Evolutionary conservation across 345 rosid genomes (phyloP), one percentile per base, ranked within the genome.

Genomic region (Citrus sinensis): DNA sequence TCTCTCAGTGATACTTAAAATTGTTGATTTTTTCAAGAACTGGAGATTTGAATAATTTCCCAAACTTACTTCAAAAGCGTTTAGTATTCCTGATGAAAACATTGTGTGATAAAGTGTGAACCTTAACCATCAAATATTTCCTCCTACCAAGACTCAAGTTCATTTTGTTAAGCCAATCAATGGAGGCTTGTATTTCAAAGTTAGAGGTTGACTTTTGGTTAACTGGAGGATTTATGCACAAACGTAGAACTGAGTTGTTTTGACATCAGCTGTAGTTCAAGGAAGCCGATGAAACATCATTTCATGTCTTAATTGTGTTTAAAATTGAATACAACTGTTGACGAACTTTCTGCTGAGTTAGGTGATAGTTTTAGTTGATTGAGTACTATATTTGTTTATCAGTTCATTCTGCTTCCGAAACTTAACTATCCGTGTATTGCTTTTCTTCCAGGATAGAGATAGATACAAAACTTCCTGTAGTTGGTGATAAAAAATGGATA

Each of bases 401-500:
- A 24, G 20, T 20, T 17, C 25, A 54, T 29, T 32, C 30, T 20
- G 37, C 67, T 62, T 71, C 55, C 19, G 59, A 10, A 56, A 49
- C 64, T 77, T 70, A 30, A 70, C 27, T 10, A 29, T 72, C 34
- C 76, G 24, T 40, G 5, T 78, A 17, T 68, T 13, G 24, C n/a
- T 35, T 79, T 70, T 59, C 58, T 73, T 80, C 39, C 88, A 96
- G 98, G 79, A 76, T 96, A 76, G 99, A 96, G 88, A 89, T 96
- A 76, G 98, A 92, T 81, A 90, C 97, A 3, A 96, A 90, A 82
- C 89, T 94, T 74, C 97, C 98, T 6, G 67, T 96, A 35, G 83
- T 88, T 0, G 97, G 99, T 79, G 95, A 89, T 67, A 88, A 94
- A 82, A 92, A 94, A 73, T 96, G 99, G 98, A 80, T 84, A 10